A percentile compares a stretch with the other conserved stretches of the same genome.
Evolutionary conservation across 805 yeast genomes (phyloP).

Genomic region (Torulaspora microellipsoides): DNA sequence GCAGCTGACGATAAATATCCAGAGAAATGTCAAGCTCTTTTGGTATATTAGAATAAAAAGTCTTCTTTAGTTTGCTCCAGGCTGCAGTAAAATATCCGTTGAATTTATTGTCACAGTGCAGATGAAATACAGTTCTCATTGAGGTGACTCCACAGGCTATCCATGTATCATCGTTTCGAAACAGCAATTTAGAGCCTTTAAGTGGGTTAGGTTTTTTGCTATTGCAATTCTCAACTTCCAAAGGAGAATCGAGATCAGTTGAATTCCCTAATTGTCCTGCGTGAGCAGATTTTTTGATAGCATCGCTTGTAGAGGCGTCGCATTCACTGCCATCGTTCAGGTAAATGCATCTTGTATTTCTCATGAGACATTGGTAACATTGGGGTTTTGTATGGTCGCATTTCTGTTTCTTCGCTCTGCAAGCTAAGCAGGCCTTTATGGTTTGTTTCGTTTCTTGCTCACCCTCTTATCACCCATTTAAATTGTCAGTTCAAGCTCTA

Average conservation of each 20-base stretch:
- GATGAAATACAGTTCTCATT: no score
- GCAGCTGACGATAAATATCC: no score
- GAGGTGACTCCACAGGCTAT: constrained; percentile 4
- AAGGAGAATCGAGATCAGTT: no score
- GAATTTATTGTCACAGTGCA: no score
- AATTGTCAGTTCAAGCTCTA: no score
- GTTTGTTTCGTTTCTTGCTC: no score
- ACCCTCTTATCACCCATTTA: no score
- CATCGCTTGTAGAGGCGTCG: background rate
- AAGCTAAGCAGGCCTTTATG: constrained; percentile 1
- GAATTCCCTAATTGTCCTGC: background rate
- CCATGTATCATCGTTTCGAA: constrained; percentile 4
- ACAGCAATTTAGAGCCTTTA: constrained; percentile 1
- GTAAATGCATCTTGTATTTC: constrained; percentile 2
- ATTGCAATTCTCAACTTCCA: background rate
- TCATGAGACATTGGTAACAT: constrained; percentile 1
- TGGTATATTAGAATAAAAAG: no score
- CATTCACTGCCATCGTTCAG: background rate
- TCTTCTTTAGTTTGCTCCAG: no score
- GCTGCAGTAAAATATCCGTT: no score
- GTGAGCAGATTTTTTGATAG: background rate
- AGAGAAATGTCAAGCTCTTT: no score
- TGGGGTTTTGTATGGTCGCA: constrained; percentile 4
- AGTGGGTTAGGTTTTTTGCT: background rate
- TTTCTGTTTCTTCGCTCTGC: constrained; percentile 4